Percentiles rank a stretch among this genome's conserved stretches.
Evolutionary conservation across 805 yeast genomes (phyloP).

Genomic region (Ogataea henricii): DNA sequence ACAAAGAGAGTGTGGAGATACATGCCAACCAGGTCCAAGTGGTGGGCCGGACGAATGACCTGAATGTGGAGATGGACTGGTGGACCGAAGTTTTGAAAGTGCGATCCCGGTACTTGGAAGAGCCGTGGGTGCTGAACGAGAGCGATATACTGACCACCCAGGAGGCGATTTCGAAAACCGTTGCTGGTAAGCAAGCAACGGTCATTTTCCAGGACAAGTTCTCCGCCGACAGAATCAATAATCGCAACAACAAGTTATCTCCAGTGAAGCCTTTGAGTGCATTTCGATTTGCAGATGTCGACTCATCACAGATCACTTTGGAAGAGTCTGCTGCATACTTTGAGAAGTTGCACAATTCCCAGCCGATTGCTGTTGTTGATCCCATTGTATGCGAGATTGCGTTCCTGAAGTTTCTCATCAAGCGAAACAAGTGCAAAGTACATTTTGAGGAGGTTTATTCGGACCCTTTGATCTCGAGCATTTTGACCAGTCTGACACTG

Average conservation of each 20-base stretch:
- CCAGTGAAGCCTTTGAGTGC: conserved; percentile 1
- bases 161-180: conserved; percentile 9
- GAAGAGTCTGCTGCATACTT: neutral
- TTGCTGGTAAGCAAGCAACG: neutral
- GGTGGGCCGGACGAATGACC: conserved; percentile 22
- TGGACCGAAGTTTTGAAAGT: conserved; percentile 36
- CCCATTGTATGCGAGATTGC: conserved; percentile 15
- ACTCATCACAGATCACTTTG: neutral
- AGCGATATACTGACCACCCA: conserved; percentile 7
- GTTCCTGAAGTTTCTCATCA: conserved; percentile 27
- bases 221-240: neutral
- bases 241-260: neutral
- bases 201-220: neutral
- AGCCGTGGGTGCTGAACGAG: conserved; percentile 39
- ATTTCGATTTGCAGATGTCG: neutral
- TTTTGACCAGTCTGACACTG: conserved; percentile 20
- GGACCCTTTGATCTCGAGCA: conserved; percentile 12
- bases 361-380: conserved; percentile 5
- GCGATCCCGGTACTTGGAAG: conserved; percentile 24
- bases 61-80: conserved; percentile 37
- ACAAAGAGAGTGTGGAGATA: conserved; percentile 31
- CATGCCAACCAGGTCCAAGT: conserved; percentile 31
- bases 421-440: conserved; percentile 14
- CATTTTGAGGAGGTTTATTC: conserved; percentile 19
- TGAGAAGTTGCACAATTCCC: neutral